These are phyloP conservation scores for Rhododendron simsii DNA, from an alignment of 148 eudicot genomes.

Conservation along the genomic window DNA sequence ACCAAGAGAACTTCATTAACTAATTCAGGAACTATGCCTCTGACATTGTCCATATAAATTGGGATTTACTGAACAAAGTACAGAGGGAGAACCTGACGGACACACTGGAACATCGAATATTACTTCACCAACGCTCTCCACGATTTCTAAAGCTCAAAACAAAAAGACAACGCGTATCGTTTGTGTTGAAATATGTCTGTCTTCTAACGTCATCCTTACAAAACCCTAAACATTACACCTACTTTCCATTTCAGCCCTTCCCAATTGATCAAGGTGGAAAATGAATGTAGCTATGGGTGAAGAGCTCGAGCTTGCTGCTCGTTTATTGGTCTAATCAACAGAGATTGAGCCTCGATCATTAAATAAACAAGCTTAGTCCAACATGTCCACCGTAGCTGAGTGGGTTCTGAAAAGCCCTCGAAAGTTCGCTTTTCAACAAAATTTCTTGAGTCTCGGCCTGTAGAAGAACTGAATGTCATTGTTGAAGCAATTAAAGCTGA, in stretches of 20 bases:
- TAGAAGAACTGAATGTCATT: neutral
- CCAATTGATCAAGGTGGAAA: neutral
- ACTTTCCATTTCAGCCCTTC: neutral
- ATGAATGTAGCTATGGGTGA: neutral
- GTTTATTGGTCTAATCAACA: neutral
- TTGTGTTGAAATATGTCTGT: neutral
- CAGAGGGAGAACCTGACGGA: neutral
- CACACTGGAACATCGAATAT: neutral
- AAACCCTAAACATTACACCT: neutral
- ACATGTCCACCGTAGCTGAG: neutral
- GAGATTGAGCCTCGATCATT: neutral
- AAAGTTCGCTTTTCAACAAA: neutral
- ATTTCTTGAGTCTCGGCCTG: neutral
- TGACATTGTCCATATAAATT: neutral
- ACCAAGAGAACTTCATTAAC: neutral
- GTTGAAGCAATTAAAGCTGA: neutral
- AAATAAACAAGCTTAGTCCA: neutral
- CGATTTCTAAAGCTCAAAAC: neutral
- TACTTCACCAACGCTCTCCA: neutral
- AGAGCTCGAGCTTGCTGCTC: neutral
- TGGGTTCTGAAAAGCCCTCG: neutral
- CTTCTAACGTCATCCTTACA: neutral
- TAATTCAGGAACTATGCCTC: neutral
- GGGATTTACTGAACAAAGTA: neutral
- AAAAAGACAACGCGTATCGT: neutral